Conservation (phyloP, 768 basidiomycete genomes). For the Termitomyces sp. region DNA sequence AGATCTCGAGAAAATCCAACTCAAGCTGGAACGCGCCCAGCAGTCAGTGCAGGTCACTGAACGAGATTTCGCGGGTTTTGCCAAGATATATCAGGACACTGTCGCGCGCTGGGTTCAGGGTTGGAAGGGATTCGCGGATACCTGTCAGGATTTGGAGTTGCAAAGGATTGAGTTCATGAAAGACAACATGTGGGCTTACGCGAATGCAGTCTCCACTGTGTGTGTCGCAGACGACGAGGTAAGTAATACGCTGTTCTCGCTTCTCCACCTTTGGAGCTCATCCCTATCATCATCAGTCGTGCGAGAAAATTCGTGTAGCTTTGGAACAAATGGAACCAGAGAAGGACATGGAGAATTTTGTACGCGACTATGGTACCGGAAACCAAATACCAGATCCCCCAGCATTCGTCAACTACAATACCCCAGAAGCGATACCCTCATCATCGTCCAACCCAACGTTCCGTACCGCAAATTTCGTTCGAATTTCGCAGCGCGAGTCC, state of each 20-base stretch:
- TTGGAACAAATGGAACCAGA: conserved; percentile 88
- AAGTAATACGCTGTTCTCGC: conserved; percentile 17
- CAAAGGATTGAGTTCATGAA: conserved; percentile 93
- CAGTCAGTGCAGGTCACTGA: conserved; percentile 90
- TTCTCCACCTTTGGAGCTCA: neutral
- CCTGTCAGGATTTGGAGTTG: conserved; percentile 93
- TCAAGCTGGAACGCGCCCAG: conserved; percentile 87
- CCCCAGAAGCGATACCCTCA: conserved; percentile 58
- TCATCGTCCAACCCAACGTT: conserved; percentile 52
- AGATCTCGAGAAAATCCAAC: conserved; percentile 85
- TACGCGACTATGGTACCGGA: conserved; percentile 85
- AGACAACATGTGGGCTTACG: conserved; percentile 93
- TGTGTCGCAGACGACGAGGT: conserved; percentile 97
- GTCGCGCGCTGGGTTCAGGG: conserved; percentile 83
- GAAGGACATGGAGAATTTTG: conserved; percentile 86
- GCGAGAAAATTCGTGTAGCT: conserved; percentile 81
- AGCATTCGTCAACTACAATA: conserved; percentile 77
- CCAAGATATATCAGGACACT: conserved; percentile 74
- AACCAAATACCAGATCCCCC: conserved; percentile 85
- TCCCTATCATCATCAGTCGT: conserved; percentile 52
- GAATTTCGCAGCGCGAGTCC: conserved; percentile 37
- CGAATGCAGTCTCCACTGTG: conserved; percentile 93
- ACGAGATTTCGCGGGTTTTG: conserved; percentile 87
- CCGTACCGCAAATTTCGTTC: conserved; percentile 51
- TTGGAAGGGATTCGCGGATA: conserved; percentile 94